These are phyloP conservation scores for Backusella luteola DNA, from an alignment of 192 early-diverging fungal species.

Conservation along the genomic window DNA sequence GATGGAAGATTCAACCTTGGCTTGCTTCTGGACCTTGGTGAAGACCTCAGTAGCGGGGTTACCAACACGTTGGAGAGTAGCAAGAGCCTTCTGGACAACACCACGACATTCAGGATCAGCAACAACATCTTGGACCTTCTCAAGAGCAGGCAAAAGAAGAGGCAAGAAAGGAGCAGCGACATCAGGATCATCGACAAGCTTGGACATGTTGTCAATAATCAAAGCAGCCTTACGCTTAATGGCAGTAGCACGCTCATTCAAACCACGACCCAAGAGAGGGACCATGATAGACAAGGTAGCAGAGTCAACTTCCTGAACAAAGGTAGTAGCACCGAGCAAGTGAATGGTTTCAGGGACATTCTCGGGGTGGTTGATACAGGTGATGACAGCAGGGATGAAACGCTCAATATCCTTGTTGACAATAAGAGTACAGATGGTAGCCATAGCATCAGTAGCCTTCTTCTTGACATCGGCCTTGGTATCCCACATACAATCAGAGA, in stretches of 20 bases:
- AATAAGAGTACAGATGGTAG: slow-evolving; percentile 64
- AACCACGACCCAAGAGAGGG: slow-evolving; percentile 70
- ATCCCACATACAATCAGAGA: slow-evolving; percentile 80
- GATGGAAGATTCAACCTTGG: slow-evolving; percentile 48
- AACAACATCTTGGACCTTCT: slow-evolving; percentile 71
- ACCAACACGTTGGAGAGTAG: slow-evolving; percentile 67
- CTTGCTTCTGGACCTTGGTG: slow-evolving; percentile 48
- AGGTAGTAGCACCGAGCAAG: slow-evolving; percentile 77
- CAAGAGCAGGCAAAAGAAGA: slow-evolving; percentile 71
- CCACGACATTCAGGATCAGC: slow-evolving; percentile 77
- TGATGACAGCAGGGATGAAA: slow-evolving; percentile 73
- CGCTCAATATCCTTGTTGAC: slow-evolving; percentile 79
- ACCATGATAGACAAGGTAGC: slow-evolving; percentile 81
- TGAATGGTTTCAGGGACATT: slow-evolving; percentile 77
- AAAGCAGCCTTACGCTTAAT: slow-evolving; percentile 74
- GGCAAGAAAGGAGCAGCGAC: slow-evolving; percentile 81
- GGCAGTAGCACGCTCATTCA: slow-evolving; percentile 66
- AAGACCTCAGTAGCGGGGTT: slow-evolving; percentile 53
- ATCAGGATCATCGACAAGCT: slow-evolving; percentile 80
- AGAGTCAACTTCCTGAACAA: slow-evolving; percentile 74
- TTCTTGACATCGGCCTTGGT: slow-evolving; percentile 71
- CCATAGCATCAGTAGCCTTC: slow-evolving; percentile 67
- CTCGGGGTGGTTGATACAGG: slow-evolving; percentile 74
- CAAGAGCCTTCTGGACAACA: slow-evolving; percentile 66
- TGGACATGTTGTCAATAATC: slow-evolving; percentile 92